Base-by-base conservation (phyloP, 2,329 filamentous ascomycete species). In the Gliomastix tumulicola region DNA sequence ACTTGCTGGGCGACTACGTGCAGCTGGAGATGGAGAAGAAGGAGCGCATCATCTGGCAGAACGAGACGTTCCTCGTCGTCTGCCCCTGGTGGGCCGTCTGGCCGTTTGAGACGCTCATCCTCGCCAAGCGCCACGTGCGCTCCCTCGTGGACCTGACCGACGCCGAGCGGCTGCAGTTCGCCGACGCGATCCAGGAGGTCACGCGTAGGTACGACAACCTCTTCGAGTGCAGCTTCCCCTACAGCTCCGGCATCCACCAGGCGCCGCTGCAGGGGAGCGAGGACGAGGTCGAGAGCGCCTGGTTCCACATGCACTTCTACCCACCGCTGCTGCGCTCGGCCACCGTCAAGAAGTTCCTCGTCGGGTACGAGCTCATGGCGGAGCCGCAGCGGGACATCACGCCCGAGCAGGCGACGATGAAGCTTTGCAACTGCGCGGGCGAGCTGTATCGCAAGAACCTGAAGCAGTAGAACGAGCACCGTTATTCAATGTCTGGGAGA, bases 301-400 rank as follows among this genome's bases (percentile, higher is more conserved):
- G 94, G 62, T 80, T 98, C 55, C 92, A 98, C 60, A 82, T 98
- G 68, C 92, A 98, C 65, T 98, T 98, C 62, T 97, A 96, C 59
- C 92, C 92, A 30, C 92, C 92, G 11, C 70, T 98, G 32, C 70
- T 98, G 45, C 80, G 92, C 39, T 95, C 88, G 32, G 89, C 92
- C 3, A 95, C 88, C 0, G 89, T 98, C 32, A 81, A 86, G 49
- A 98, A 98, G 66, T 98, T 97, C 64, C 63, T 97, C 36, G 92
- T 98, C 22, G 92, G 92, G 1, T 97, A 94, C 57, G 92, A 98
- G 64, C 74, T 98, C 63, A 79, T 98, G 77, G 92, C 86, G 3
- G 92, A 98, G 65, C 90, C 92, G n/a, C 92, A 98, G 63, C 77
- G 92, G 41, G 92, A 98, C 57, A 97, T 98, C 51, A 98, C 92